Conservation (phyloP, 1,139 yeast species). For the Torulaspora globosa region DNA sequence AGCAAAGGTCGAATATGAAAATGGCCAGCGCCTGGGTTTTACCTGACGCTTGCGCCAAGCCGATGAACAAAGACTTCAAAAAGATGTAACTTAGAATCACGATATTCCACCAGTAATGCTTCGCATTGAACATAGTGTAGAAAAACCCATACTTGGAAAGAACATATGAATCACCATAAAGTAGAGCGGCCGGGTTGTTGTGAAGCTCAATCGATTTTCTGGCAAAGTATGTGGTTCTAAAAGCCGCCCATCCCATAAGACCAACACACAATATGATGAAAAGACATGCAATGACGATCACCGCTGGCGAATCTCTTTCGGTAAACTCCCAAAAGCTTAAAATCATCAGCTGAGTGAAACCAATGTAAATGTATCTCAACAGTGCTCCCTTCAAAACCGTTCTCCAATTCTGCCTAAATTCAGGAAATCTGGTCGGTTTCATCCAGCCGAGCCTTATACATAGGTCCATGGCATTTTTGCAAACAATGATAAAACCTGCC, state of each 20-base stretch:
- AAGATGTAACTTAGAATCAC: slow-evolving; percentile 54
- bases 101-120: slow-evolving; percentile 69
- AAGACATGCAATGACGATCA: slow-evolving; percentile 63
- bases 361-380: slow-evolving; percentile 67
- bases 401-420: slow-evolving; percentile 52
- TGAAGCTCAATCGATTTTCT: slow-evolving; percentile 48
- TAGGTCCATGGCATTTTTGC: slow-evolving; percentile 50
- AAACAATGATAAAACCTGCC: slow-evolving; percentile 46
- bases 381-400: slow-evolving; percentile 61
- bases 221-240: slow-evolving; percentile 57
- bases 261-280: slow-evolving; percentile 54
- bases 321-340: slow-evolving; percentile 75
- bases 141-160: slow-evolving; percentile 71
- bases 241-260: slow-evolving; percentile 56
- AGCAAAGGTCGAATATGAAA: slow-evolving; percentile 62
- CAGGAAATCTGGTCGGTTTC: slow-evolving; percentile 45
- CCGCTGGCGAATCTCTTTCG: slow-evolving; percentile 67
- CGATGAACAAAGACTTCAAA: slow-evolving; percentile 59
- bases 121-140: slow-evolving; percentile 77
- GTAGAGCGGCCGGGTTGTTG: slow-evolving; percentile 71
- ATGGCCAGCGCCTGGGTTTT: slow-evolving; percentile 63
- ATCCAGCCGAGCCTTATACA: slow-evolving; percentile 44
- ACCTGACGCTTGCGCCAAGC: slow-evolving; percentile 65
- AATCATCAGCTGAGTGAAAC: slow-evolving; percentile 66
- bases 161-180: slow-evolving; percentile 64